Evolutionary conservation across 768 basidiomycete genomes (phyloP), one percentile per base, ranked within the genome.

Genomic region (Phlegmacium glaucopus): DNA sequence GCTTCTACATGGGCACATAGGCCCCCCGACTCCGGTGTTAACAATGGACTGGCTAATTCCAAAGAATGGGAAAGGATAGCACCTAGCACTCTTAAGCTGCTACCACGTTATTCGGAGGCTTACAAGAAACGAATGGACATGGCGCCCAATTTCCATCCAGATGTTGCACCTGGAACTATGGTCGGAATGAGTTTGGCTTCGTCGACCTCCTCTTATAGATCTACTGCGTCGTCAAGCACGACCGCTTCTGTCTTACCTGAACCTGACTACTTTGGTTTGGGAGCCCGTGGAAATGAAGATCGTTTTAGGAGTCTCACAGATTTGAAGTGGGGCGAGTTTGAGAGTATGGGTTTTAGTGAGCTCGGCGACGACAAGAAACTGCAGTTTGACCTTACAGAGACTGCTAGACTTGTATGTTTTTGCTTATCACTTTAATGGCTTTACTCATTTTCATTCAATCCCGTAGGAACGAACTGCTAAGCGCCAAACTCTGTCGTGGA

Each of bases 341-440:
- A 94, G 72, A 69, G 76, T 32, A 75, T 82, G 66, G 94, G 94
- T 0, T 96, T 97, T 52, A 79, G 80, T 6, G 71, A 70, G 12
- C 60, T 75, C 26, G 77, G 69, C 7, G 72, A 74, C 42, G 75
- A 81, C 53, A 87, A 83, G 66, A 89, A 89, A 66, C 74, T 98
- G 27, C 82, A 92, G 60, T 98, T 99, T 64, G 94, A 98, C 63
- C 65, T 97, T 52, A 94, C 85, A 0, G 96, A 98, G 68, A 77
- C 83, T 47, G 94, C 94, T 18, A 75, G 90, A 51, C 76, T 73
- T 55, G 84, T 75, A 55, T 52, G 72, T 57, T 41, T 28, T 40
- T 11, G 26, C 27, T 36, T 47, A 25, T 47, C 44, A 29, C 16
- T 12, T 47, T 28, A 32, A 15, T 35, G 28, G 11, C 25, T 35